phyloP scores from a whole-genome alignment of 2,329 filamentous ascomycete species.

The Beauveria brongniartii region DNA sequence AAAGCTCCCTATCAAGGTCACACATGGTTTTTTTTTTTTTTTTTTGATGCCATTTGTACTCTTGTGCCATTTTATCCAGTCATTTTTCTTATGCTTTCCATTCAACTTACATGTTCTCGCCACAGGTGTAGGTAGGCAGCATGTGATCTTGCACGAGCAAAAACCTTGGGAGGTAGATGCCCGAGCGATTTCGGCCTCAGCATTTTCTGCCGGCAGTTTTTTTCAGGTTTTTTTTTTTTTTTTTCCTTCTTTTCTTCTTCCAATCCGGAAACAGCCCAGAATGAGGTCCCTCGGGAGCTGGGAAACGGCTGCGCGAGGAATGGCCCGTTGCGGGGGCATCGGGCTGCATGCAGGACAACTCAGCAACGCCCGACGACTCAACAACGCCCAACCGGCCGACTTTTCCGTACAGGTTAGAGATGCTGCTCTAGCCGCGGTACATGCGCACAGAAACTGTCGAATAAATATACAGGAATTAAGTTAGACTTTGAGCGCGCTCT shows the following conservation, averaged over 20 bases:
- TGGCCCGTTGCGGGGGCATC: slow-evolving; percentile 1
- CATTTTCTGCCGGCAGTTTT: not conserved
- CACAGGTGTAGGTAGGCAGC: not conserved
- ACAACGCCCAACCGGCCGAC: not conserved
- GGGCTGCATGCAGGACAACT: slow-evolving; percentile 3
- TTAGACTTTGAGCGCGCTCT: too few relatives aligned
- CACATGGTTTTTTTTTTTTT: too few relatives aligned
- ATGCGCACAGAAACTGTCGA: not conserved
- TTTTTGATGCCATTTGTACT: too few relatives aligned
- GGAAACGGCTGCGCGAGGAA: not conserved
- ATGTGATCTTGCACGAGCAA: not conserved
- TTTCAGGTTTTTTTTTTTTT: too few relatives aligned
- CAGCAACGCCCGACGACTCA: slow-evolving; percentile 2
- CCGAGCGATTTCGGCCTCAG: not conserved
- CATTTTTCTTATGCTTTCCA: not conserved
- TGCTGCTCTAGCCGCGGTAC: not conserved
- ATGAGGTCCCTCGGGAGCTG: not conserved
- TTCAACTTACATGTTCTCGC: not conserved
- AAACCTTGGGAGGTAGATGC: not conserved
- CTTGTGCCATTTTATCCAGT: not conserved
- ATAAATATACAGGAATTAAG: not conserved
- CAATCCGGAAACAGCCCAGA: not conserved
- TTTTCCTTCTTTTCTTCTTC: too few relatives aligned
- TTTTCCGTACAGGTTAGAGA: not conserved
- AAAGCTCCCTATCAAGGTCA: too few relatives aligned